phyloP scores from a whole-genome alignment of 345 rosid genomes.

The Bretschneidera sinensis region DNA sequence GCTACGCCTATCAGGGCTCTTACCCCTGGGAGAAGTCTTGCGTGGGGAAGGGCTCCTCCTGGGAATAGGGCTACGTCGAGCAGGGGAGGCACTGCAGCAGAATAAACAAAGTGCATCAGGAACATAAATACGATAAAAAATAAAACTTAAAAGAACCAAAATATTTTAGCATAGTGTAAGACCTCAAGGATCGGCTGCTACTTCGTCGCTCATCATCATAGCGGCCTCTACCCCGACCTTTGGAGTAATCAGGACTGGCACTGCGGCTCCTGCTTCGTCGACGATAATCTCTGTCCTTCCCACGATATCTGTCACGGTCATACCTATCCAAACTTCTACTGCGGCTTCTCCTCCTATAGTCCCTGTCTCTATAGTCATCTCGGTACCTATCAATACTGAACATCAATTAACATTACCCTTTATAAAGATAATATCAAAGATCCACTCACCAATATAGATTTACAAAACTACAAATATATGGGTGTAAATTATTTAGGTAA shows the following conservation, averaged over 20 bases:
- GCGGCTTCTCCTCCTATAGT: constrained; percentile 45
- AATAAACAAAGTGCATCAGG: constrained; percentile 11
- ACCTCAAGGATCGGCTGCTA: constrained; percentile 56
- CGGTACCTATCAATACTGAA: constrained; percentile 20
- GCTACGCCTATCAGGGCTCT: constrained; percentile 38
- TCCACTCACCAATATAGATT: background rate
- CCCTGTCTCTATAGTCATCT: constrained; percentile 40
- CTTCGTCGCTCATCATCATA: constrained; percentile 45
- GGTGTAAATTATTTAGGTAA: background rate
- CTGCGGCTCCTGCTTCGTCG: constrained; percentile 57
- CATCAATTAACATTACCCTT: background rate
- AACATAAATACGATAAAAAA: background rate
- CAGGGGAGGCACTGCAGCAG: constrained; percentile 42
- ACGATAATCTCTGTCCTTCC: constrained; percentile 44
- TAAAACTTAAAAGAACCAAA: background rate
- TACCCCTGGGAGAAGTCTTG: constrained; percentile 30
- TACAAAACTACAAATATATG: background rate
- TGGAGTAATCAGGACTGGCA: constrained; percentile 41
- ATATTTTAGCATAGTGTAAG: background rate
- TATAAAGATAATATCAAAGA: background rate
- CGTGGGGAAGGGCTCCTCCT: constrained; percentile 29
- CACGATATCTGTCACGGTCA: constrained; percentile 46
- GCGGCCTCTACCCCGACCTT: constrained; percentile 46
- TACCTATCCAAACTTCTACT: constrained; percentile 51
- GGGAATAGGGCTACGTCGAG: constrained; percentile 38